Evolutionary conservation across 2,329 filamentous ascomycete species (phyloP).

Genomic region (Fusarium neocosmosporiellum): DNA sequence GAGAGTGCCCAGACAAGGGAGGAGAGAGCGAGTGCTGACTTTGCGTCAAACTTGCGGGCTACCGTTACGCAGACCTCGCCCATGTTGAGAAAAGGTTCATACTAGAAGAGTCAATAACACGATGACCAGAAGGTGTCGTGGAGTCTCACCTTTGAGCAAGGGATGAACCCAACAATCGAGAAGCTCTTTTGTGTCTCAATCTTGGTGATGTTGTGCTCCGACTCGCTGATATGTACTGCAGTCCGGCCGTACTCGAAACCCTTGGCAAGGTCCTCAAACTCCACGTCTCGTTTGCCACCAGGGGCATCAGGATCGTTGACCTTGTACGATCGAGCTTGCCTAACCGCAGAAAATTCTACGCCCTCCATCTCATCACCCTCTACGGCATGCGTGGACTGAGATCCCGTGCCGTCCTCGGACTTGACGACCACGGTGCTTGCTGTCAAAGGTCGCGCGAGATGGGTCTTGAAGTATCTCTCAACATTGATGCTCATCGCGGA

Average conservation of each 20-base stretch:
- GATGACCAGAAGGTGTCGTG: background rate
- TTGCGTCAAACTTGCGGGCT: slow-evolving; percentile 81
- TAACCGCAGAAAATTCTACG: slow-evolving; percentile 75
- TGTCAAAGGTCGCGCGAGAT: slow-evolving; percentile 77
- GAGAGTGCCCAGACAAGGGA: slow-evolving; percentile 89
- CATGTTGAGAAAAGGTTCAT: slow-evolving; percentile 87
- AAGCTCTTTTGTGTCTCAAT: slow-evolving; percentile 81
- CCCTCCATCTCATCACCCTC: slow-evolving; percentile 61
- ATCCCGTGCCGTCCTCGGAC: slow-evolving; percentile 56
- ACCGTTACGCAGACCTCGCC: slow-evolving; percentile 83
- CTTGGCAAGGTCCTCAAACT: slow-evolving; percentile 86
- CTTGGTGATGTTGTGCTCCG: slow-evolving; percentile 89
- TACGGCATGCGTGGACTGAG: slow-evolving; percentile 64
- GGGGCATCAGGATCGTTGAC: slow-evolving; percentile 79
- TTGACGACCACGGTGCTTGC: slow-evolving; percentile 80
- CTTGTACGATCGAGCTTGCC: slow-evolving; percentile 81
- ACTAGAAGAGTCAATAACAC: slow-evolving; percentile 59
- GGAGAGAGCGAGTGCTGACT: slow-evolving; percentile 85
- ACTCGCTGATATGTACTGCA: slow-evolving; percentile 87
- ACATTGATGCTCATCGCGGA: slow-evolving; percentile 85
- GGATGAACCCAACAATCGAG: slow-evolving; percentile 88
- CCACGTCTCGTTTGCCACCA: slow-evolving; percentile 84
- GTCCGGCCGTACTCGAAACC: slow-evolving; percentile 95
- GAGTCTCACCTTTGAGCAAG: slow-evolving; percentile 69
- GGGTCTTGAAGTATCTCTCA: slow-evolving; percentile 90